Evolutionary conservation across 2,329 filamentous ascomycete genomes (phyloP).

Genomic region (Sarocladium oryzae): DNA sequence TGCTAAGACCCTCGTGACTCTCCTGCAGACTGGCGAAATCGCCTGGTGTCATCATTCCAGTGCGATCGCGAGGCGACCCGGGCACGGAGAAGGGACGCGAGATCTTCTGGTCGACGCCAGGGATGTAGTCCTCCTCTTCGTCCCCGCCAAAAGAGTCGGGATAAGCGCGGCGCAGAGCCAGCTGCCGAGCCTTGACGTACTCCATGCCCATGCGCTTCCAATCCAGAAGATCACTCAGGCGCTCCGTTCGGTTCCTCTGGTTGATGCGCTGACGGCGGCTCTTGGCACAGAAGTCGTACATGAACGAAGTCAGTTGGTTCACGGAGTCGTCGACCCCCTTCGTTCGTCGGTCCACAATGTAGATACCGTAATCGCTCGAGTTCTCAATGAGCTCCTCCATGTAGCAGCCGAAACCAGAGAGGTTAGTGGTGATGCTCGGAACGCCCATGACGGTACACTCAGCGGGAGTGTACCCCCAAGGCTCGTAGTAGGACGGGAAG

Average conservation of each 20-base stretch:
- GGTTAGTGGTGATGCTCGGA: constrained; percentile 94
- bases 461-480: constrained; percentile 97
- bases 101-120: constrained; percentile 90
- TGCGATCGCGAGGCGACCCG: constrained; percentile 81
- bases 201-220: constrained; percentile 99
- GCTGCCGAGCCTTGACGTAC: constrained; percentile 93
- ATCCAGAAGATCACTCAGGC: constrained; percentile 88
- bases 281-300: constrained; percentile 93
- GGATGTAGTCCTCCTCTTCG: constrained; percentile 83
- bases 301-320: constrained; percentile 79
- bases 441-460: constrained; percentile 99
- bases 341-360: constrained; percentile 91
- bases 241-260: constrained; percentile 93
- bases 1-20: constrained; percentile 83
- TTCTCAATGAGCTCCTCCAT: constrained; percentile 99
- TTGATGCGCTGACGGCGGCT: constrained; percentile 96
- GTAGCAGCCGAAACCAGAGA: constrained; percentile 97
- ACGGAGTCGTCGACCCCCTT: constrained; percentile 97
- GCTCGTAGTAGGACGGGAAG: constrained; percentile 97
- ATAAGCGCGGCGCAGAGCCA: constrained; percentile 87
- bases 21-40: constrained; percentile 97
- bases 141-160: constrained; percentile 76
- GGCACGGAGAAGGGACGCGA: constrained; percentile 90
- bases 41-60: constrained; percentile 97
- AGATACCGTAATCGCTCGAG: constrained; percentile 95